These are phyloP conservation scores for Leccinum longicurvipes DNA, from an alignment of 768 basidiomycete genomes.

Conservation along the genomic window DNA sequence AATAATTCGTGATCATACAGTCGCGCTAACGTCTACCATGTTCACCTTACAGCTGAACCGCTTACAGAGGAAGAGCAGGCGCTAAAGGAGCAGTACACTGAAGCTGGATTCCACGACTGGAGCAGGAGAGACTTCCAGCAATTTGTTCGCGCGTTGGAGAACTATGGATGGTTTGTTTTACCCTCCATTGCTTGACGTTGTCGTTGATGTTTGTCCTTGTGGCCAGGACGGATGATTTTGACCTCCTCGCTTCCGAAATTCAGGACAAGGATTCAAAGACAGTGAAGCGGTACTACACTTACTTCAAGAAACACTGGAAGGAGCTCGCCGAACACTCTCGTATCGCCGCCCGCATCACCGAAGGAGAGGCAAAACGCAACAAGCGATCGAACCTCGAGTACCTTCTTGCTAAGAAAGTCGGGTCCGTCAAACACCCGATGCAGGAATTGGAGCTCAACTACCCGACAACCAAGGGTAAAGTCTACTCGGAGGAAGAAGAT, in stretches of 20 bases:
- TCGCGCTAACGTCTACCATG: background rate
- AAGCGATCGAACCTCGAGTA: slow-evolving; percentile 78
- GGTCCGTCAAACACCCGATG: slow-evolving; percentile 84
- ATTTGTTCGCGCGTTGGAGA: slow-evolving; percentile 76
- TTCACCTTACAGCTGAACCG: slow-evolving; percentile 65
- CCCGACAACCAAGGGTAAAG: slow-evolving; percentile 93
- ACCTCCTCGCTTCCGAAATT: slow-evolving; percentile 76
- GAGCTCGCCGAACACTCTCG: slow-evolving; percentile 71
- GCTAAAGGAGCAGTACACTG: slow-evolving; percentile 74
- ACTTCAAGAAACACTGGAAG: slow-evolving; percentile 88
- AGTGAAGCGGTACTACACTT: slow-evolving; percentile 71
- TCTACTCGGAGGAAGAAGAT: slow-evolving; percentile 96
- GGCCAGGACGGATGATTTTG: slow-evolving; percentile 58
- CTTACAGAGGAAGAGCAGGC: slow-evolving; percentile 85
- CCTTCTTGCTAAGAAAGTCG: slow-evolving; percentile 79
- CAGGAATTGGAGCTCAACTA: slow-evolving; percentile 96
- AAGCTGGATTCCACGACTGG: slow-evolving; percentile 87
- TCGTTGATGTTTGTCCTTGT: background rate
- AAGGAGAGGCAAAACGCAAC: slow-evolving; percentile 87
- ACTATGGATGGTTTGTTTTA: slow-evolving; percentile 71
- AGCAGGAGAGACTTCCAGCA: slow-evolving; percentile 91
- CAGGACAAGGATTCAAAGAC: slow-evolving; percentile 80
- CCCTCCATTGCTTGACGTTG: background rate
- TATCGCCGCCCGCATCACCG: slow-evolving; percentile 77
- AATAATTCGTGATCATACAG: background rate